phyloP scores from a whole-genome alignment of 495 filamentous ascomycete species.

The Neurospora pannonica region DNA sequence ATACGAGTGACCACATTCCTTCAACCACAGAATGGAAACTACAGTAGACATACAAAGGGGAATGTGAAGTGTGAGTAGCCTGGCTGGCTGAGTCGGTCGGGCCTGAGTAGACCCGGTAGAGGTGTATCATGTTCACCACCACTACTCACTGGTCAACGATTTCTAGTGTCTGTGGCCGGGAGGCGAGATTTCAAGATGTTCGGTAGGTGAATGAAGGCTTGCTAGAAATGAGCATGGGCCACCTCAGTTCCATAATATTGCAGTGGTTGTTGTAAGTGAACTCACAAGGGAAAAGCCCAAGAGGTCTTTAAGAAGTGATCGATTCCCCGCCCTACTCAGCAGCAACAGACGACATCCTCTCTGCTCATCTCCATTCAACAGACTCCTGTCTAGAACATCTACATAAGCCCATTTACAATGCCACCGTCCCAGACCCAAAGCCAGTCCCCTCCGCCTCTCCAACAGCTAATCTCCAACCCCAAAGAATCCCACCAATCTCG shows the following conservation, averaged over 20 bases:
- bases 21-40: too few species aligned
- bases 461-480: slow-evolving; percentile 9
- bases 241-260: too few species aligned
- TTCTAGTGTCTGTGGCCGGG: too few species aligned
- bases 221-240: too few species aligned
- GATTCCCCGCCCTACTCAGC: too few species aligned
- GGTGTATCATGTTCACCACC: background rate
- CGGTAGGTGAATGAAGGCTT: background rate
- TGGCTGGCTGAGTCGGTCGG: background rate
- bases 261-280: too few species aligned
- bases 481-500: slow-evolving; percentile 9
- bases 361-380: background rate
- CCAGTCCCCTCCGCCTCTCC: background rate
- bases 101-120: background rate
- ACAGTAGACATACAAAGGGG: background rate
- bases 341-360: too few species aligned
- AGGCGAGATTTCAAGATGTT: background rate
- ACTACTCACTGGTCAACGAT: background rate
- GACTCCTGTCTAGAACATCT: background rate
- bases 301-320: background rate
- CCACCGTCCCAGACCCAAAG: background rate
- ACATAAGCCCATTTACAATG: too few species aligned
- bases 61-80: background rate
- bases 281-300: background rate
- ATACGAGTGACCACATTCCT: background rate